Conservation (phyloP, 2,329 filamentous ascomycete species). For the Cladosporium sp. region DNA sequence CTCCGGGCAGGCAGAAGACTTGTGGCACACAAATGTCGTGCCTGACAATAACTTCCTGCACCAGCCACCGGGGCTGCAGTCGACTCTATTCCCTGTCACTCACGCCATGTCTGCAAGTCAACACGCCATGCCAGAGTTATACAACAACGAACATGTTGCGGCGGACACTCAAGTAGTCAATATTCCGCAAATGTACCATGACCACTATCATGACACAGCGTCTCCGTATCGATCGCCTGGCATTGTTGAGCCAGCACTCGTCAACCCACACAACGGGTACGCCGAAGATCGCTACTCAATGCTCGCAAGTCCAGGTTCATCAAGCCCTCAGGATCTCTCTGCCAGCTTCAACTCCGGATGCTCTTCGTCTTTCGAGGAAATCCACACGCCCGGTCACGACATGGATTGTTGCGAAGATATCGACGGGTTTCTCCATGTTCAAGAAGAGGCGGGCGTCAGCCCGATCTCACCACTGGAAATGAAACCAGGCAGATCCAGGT, state of each 20-base stretch:
- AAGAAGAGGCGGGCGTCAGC: constrained; percentile 14
- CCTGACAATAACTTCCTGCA: background rate
- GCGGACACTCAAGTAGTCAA: background rate
- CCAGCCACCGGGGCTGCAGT: constrained; percentile 1
- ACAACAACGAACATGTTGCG: background rate
- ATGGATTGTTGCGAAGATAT: constrained; percentile 21
- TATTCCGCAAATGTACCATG: background rate
- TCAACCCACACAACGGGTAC: constrained; percentile 22
- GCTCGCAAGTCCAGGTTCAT: constrained; percentile 13
- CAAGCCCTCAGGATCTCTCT: constrained; percentile 4
- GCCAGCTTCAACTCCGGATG: constrained; percentile 1
- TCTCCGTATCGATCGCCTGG: background rate
- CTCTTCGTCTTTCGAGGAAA: background rate
- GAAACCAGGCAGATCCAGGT: background rate
- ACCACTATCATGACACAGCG: background rate
- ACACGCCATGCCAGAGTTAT: background rate
- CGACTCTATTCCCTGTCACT: background rate
- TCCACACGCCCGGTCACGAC: constrained; percentile 6
- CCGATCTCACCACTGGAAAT: background rate
- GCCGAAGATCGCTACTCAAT: constrained; percentile 15
- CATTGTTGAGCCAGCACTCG: constrained; percentile 24
- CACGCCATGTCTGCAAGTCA: background rate
- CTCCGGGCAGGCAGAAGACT: background rate
- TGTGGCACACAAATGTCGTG: background rate
- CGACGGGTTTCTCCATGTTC: constrained; percentile 21